A percentile compares a stretch with the other conserved stretches of the same genome.
Conservation (phyloP, 1,139 yeast genomes). For the Eremothecium sinecaudum region DNA sequence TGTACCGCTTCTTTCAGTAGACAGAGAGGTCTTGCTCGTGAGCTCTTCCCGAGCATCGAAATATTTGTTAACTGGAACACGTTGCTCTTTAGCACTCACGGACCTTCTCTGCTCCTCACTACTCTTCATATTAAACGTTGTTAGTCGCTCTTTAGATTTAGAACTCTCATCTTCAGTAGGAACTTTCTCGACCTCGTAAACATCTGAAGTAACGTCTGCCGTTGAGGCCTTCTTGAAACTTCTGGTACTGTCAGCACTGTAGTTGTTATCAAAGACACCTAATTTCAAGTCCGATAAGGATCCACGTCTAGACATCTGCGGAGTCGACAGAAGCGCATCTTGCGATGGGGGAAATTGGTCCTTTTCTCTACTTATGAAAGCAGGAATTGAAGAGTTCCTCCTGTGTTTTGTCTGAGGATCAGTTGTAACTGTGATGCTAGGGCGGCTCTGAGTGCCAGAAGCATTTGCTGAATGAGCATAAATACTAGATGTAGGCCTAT, state of each 20-base stretch:
- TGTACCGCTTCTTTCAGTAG: constrained; percentile 10
- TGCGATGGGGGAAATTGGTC: constrained; percentile 6
- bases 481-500: constrained; percentile 25
- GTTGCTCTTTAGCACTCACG: constrained; percentile 24
- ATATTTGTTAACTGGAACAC: constrained; percentile 11
- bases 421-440: constrained; percentile 12
- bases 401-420: constrained; percentile 20
- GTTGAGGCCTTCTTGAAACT: background rate
- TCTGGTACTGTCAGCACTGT: background rate
- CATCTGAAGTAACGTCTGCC: background rate
- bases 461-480: constrained; percentile 21
- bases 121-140: constrained; percentile 1
- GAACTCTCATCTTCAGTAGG: background rate
- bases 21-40: constrained; percentile 10
- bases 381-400: constrained; percentile 24
- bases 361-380: constrained; percentile 15
- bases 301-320: background rate
- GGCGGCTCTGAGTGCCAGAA: constrained; percentile 12
- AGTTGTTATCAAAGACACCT: background rate
- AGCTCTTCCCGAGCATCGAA: constrained; percentile 11
- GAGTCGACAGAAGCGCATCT: background rate
- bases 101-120: constrained; percentile 22
- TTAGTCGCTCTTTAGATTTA: constrained; percentile 5
- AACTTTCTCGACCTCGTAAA: too few relatives aligned
- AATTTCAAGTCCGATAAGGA: background rate